These are phyloP conservation scores for Rhizoclosmatium sp. DNA, from an alignment of 192 early-diverging fungal genomes.

Conservation along the genomic window DNA sequence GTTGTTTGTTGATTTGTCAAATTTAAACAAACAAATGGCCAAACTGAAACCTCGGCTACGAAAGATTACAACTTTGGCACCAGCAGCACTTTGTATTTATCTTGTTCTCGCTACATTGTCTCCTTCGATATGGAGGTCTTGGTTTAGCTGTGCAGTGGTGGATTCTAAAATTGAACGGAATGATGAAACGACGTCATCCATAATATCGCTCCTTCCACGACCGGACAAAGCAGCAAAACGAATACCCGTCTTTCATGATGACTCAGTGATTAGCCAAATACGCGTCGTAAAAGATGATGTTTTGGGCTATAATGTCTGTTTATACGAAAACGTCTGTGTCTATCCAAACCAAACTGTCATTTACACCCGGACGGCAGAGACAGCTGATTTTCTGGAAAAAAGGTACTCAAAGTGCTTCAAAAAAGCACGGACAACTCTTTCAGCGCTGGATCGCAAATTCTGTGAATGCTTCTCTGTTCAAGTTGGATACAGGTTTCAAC, in stretches of 20 bases:
- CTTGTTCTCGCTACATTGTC: not conserved
- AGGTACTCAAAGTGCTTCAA: slow-evolving; percentile 16
- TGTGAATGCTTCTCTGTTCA: slow-evolving; percentile 9
- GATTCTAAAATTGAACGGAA: not conserved
- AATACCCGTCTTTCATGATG: not conserved
- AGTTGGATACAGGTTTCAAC: not conserved
- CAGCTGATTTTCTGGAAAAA: not conserved
- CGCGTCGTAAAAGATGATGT: slow-evolving; percentile 2
- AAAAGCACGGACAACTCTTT: not conserved
- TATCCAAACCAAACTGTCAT: slow-evolving; percentile 4
- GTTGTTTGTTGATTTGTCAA: too few relatives aligned
- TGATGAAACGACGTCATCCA: not conserved
- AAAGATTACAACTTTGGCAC: not conserved
- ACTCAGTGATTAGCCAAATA: not conserved
- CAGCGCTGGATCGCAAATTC: not conserved
- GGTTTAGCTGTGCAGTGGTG: not conserved
- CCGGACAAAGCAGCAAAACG: not conserved
- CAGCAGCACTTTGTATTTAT: not conserved
- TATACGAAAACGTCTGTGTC: slow-evolving; percentile 15
- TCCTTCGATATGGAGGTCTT: not conserved
- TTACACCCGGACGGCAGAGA: not conserved
- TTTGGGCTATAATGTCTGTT: slow-evolving; percentile 5
- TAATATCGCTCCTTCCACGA: not conserved
- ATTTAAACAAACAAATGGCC: not conserved
- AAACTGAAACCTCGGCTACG: not conserved